phyloP scores from a whole-genome alignment of 2,329 filamentous ascomycete genomes.

The Simplicillium sp. region DNA sequence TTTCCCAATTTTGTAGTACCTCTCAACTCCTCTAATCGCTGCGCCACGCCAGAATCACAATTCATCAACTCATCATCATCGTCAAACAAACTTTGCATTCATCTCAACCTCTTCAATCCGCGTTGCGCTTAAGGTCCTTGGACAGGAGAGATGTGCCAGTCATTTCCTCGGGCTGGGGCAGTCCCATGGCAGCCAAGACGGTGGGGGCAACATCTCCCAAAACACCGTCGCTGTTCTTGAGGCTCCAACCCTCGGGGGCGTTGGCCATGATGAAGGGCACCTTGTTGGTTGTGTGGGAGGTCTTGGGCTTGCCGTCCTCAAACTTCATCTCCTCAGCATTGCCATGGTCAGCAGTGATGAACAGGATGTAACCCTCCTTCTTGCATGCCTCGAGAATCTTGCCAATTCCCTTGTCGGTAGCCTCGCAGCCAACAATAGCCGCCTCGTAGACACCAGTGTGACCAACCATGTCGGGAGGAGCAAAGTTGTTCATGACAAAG shows the following conservation, averaged over 20 bases:
- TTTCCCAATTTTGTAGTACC: too few relatives aligned
- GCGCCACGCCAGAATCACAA: not conserved
- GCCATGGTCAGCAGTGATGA: conserved; percentile 93
- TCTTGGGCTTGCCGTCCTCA: conserved; percentile 91
- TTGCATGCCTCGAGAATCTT: conserved; percentile 90
- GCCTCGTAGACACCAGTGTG: conserved; percentile 97
- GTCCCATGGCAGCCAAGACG: conserved; percentile 79
- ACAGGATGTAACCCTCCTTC: conserved; percentile 84
- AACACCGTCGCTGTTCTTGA: conserved; percentile 81
- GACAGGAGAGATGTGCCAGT: conserved; percentile 74
- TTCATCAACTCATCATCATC: conserved; percentile 1
- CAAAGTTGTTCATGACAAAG: conserved; percentile 99
- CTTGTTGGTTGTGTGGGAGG: conserved; percentile 94
- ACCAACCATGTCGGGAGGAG: conserved; percentile 97
- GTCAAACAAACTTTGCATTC: not conserved
- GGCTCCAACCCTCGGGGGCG: conserved; percentile 77
- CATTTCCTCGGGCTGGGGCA: conserved; percentile 88
- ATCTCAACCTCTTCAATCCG: conserved; percentile 13
- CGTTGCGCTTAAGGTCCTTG: conserved; percentile 46
- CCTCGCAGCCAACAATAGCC: conserved; percentile 71
- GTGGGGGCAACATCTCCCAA: conserved; percentile 97
- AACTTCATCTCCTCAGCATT: conserved; percentile 99
- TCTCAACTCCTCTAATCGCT: not conserved
- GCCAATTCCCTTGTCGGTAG: conserved; percentile 91
- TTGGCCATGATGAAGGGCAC: conserved; percentile 98